A percentile compares a stretch with the other conserved stretches of the same genome.
Conservation (phyloP, 1,139 yeast genomes). For the Saccharomyces hybrid region DNA sequence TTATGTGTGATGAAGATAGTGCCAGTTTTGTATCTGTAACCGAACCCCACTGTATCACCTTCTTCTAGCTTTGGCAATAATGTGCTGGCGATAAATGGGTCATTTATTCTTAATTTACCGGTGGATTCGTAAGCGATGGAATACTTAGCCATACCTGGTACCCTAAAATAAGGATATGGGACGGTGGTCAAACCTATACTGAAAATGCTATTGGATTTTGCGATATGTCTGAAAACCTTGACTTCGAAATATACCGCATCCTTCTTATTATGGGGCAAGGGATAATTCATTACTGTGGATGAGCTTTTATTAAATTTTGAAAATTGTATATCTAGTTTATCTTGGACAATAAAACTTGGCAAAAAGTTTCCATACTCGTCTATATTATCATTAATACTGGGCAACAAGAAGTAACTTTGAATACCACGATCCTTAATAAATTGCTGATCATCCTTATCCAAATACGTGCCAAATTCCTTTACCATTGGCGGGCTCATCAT, state of each 20-base stretch:
- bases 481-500: slow-evolving; percentile 36
- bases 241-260: slow-evolving; percentile 68
- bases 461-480: slow-evolving; percentile 36
- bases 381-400: slow-evolving; percentile 34
- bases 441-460: slow-evolving; percentile 34
- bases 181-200: slow-evolving; percentile 77
- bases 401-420: slow-evolving; percentile 38
- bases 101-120: slow-evolving; percentile 73
- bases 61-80: slow-evolving; percentile 67
- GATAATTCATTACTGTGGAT: slow-evolving; percentile 50
- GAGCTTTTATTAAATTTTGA: slow-evolving; percentile 33
- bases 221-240: slow-evolving; percentile 46
- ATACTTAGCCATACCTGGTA: slow-evolving; percentile 76
- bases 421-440: slow-evolving; percentile 44
- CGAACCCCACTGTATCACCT: slow-evolving; percentile 91
- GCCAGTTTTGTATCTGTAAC: slow-evolving; percentile 73
- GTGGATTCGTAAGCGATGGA: slow-evolving; percentile 83
- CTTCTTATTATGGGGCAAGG: slow-evolving; percentile 54
- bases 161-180: slow-evolving; percentile 82
- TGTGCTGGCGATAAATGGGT: slow-evolving; percentile 68
- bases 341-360: slow-evolving; percentile 46
- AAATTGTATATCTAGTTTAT: slow-evolving; percentile 55
- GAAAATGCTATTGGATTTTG: slow-evolving; percentile 38
- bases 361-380: slow-evolving; percentile 32
- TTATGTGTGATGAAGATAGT: slow-evolving; percentile 83